A percentile compares a stretch with the other conserved stretches of the same genome.
Evolutionary conservation across 225 moss, liverwort and hornwort species (phyloP).

Genomic region (Pleurozium schreberi): DNA sequence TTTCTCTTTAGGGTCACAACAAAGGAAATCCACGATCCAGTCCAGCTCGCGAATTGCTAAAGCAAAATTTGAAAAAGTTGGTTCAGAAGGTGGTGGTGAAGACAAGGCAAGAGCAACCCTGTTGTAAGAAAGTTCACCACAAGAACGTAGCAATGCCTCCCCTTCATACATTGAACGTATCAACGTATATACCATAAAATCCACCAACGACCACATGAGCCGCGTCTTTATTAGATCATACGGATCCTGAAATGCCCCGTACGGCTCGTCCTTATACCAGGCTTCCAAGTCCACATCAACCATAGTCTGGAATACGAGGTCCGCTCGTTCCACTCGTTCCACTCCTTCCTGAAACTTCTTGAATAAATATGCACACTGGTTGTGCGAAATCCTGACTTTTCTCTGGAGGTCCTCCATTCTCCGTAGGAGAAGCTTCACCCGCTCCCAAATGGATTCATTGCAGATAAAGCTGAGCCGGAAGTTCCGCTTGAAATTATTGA

Average conservation of each 20-base stretch:
- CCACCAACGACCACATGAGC: accelerated
- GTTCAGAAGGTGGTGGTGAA: background rate
- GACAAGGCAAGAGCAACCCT: background rate
- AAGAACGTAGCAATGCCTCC: background rate
- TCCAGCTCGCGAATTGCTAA: background rate
- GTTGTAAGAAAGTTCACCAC: background rate
- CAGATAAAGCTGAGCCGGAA: background rate
- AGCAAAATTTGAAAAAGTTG: background rate
- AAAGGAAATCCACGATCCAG: background rate
- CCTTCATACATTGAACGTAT: background rate
- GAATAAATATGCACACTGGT: background rate
- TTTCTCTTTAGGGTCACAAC: too few relatives aligned
- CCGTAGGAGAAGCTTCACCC: background rate
- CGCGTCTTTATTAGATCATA: background rate
- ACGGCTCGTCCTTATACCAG: too few relatives aligned
- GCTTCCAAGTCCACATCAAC: background rate
- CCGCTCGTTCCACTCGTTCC: background rate
- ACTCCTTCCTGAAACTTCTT: background rate
- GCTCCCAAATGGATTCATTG: background rate
- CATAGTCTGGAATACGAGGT: too few relatives aligned
- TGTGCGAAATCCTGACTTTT: background rate
- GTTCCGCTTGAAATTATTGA: background rate
- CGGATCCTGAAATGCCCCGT: accelerated
- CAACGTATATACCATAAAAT: background rate
- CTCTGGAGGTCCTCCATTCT: background rate